Evolutionary conservation across 768 basidiomycete species (phyloP), one percentile per base, ranked within the genome.

Genomic region (Lactarius quietus): DNA sequence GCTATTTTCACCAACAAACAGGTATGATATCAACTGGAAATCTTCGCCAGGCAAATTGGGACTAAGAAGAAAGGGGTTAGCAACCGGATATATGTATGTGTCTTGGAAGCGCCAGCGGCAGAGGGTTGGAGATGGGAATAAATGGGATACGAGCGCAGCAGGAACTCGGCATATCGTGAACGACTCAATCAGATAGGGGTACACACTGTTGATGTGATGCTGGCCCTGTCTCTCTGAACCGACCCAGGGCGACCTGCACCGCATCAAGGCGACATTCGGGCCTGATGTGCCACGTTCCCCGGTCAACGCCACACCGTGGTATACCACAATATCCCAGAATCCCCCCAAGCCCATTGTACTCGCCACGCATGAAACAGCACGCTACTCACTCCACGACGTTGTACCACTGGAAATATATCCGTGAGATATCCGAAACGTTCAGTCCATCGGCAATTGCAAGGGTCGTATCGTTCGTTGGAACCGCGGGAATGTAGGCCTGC

Each of bases 401-500:
- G 72, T 80, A 83, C 88, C 87, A 90, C 67, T 84, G 80, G 63
- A 90, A 71, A 69, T 80, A 75, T 57, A 94, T 78, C 28, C 78
- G 80, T 3, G 86, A 87, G 36, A 78, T 75, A 69, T 87, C 87
- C 1, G 83, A 83, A 26, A 81, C 76, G 72, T 87, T 86, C 57
- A 80, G 72, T 15, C 78, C 79, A 20, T 78, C 78, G 10, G 74
- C 75, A 61, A 78, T 77, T 71, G 79, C 74, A 36, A 72, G 74
- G 23, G 74, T 68, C 0, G 89, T 86, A 62, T 83, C 79, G 73
- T 94, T 94, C 38, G 88, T 88, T 18, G 89, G 81, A 14, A 77
- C 73, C 3, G 92, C 92, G 0, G 92, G 92, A 67, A 90, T 83
- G 74, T 93, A 94, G 0, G 78, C 85, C 23, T 61, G 63, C 8